Evolutionary conservation across 768 basidiomycete genomes (phyloP), one percentile per base, ranked within the genome.

Genomic region (Macrolepiota fuliginosa): DNA sequence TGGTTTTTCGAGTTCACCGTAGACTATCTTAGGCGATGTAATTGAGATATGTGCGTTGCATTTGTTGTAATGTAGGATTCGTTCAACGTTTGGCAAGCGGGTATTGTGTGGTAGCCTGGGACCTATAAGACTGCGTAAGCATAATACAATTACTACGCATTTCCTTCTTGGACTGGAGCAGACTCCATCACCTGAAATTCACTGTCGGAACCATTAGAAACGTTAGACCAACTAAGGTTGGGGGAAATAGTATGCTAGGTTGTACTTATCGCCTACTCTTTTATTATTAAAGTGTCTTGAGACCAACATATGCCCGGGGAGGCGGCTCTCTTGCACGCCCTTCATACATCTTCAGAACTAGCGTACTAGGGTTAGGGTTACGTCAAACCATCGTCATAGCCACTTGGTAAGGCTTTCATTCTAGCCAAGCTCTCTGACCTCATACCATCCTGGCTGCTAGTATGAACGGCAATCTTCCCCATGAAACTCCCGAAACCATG

Each of bases 401-500:
- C 42, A 45, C 29, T 49, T 25, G 27, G 7, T 25, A 24, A 19
- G 6, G 12, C 45, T 29, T 29, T 36, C 51, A 53, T 6, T 11
- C 9, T 29, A 12, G 2, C 19, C 42, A 45, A n/a, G n/a, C 42
- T 19, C 42, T 32, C 3, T 32, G 7, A 32, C 29, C 7, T 32
- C 29, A 32, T 32, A 32, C 29, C 29, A 7, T 7, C 29, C 29
- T 32, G n/a, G 42, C 7, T 37, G 42, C 4, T 36, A 64, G 60
- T 62, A 32, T 62, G 17, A 62, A 67, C 35, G 65, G 66, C 54
- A 65, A 65, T 39, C 35, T 55, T 40, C 68, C 65, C 22, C 68
- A 63, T 32, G 63, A 64, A 58, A 68, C 67, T 4, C 77, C 80
- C 1, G 79, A 81, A 63, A 72, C 78, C 5, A 56, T 74, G 0